Conservation (phyloP, 2,329 filamentous ascomycete species). For the Fusarium concolor region DNA sequence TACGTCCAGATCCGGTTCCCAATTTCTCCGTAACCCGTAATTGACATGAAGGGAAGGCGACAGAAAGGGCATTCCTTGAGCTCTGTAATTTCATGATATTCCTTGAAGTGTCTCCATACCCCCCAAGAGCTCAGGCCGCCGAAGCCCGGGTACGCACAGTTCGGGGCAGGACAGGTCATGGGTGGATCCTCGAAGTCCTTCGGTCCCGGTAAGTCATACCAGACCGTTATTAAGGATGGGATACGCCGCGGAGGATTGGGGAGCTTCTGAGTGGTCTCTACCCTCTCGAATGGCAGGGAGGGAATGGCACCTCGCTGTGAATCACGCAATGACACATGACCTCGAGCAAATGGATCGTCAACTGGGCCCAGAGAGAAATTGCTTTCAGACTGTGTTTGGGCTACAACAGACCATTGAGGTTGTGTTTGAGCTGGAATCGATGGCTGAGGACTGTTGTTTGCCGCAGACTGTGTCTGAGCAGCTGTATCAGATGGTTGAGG, state of each 20-base stretch:
- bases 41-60: constrained; percentile 3
- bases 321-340: no score
- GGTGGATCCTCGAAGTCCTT: constrained; percentile 13
- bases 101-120: constrained; percentile 30
- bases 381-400: no score
- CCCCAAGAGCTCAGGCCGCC: no score
- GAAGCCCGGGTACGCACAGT: constrained; percentile 2
- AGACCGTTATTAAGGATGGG: constrained; percentile 10
- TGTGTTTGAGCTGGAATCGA: not conserved
- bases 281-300: no score
- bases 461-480: not conserved
- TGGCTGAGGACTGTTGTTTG: not conserved
- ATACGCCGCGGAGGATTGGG: constrained; percentile 26
- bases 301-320: no score
- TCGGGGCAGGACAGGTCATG: no score
- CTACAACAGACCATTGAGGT: not conserved
- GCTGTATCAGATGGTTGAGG: no score
- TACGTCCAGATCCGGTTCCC: not conserved
- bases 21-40: no score
- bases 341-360: not conserved
- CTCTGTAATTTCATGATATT: not conserved
- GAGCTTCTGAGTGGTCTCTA: not conserved
- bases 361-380: no score
- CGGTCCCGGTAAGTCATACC: constrained; percentile 29
- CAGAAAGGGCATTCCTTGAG: constrained; percentile 34